phyloP scores from a whole-genome alignment of 352 stramenopile species.

The Phytophthora cryptogea region DNA sequence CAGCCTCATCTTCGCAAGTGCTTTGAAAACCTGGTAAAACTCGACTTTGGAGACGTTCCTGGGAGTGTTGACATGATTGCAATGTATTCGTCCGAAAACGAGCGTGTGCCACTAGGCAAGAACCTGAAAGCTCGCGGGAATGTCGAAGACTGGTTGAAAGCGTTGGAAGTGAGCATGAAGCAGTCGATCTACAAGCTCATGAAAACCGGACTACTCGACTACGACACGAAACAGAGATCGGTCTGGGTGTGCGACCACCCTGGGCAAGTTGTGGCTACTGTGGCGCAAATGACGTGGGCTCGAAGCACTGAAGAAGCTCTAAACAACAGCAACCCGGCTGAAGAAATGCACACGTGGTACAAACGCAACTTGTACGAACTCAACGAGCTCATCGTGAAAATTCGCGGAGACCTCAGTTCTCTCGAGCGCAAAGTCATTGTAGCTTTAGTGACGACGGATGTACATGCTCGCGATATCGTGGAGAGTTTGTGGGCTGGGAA shows the following conservation, averaged over 20 bases:
- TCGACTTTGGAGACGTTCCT: constrained; percentile 80
- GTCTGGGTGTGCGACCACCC: constrained; percentile 92
- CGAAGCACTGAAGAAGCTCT: constrained; percentile 88
- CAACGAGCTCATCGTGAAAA: constrained; percentile 93
- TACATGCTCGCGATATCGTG: constrained; percentile 92
- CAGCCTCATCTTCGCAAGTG: constrained; percentile 95
- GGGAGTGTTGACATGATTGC: constrained; percentile 93
- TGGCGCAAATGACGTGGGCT: constrained; percentile 94
- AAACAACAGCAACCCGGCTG: constrained; percentile 34
- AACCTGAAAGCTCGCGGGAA: constrained; percentile 93
- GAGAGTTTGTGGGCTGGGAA: constrained; percentile 71
- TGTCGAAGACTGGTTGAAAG: constrained; percentile 89
- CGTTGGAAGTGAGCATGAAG: constrained; percentile 91
- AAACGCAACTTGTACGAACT: constrained; percentile 82
- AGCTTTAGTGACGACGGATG: constrained; percentile 92
- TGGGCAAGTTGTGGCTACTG: constrained; percentile 93
- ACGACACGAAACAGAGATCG: constrained; percentile 79
- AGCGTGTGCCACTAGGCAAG: constrained; percentile 88
- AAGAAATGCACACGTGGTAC: constrained; percentile 73
- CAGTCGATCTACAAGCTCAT: constrained; percentile 92
- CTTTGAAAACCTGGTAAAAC: constrained; percentile 90
- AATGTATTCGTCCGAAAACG: constrained; percentile 92
- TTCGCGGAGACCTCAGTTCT: constrained; percentile 87
- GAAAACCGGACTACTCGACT: constrained; percentile 92
- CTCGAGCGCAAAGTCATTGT: constrained; percentile 94